Base-by-base conservation (phyloP, 106 monocot genomes). In the Chionographis japonica region DNA sequence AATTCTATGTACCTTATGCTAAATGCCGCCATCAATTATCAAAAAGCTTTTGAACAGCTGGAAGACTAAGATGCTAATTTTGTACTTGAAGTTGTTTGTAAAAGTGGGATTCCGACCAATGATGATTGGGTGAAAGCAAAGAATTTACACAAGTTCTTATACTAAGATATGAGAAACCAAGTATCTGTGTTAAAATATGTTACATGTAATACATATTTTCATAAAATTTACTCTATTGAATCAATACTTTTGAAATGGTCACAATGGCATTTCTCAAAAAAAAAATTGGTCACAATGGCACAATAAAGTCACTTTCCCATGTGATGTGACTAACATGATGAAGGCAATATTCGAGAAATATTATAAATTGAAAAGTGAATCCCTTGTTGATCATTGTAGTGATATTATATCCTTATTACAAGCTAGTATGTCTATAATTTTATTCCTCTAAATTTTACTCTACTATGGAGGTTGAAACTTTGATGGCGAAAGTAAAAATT, bases 301-400 rank as follows among this genome's bases (percentile, higher is more conserved):
- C n/a, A n/a, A n/a, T n/a, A n/a, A n/a, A n/a, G n/a, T n/a, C n/a
- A n/a, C n/a, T n/a, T n/a, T n/a, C n/a, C n/a, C n/a, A n/a, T n/a
- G 43, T 4, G 12, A 17, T 50, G 38, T 75, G 19, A 40, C 59
- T 35, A 16, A 12, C 0, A 19, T 14, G 6, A 60, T 68, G 67
- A 67, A 67, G 65, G 13, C 5, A 14, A 75, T 68, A 15, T 61
- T 68, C 60, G 49, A 61, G 2, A 60, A 75, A 16, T 52, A 75
- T 54, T 75, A n/a, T 4, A 27, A 61, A 35, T 68, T 10, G 51
- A 61, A 8, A 54, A 58, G 14, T 75, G 67, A 75, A 68, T 43
- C 38, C 16, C 3, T 37, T 60, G 3, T 36, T 75, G 2, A 38
- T 20, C 39, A 19, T 75, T 39, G 75, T 68, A n/a, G n/a, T n/a